Conservation (phyloP, 2,329 filamentous ascomycete species). For the Neodidymelliopsis sp. region DNA sequence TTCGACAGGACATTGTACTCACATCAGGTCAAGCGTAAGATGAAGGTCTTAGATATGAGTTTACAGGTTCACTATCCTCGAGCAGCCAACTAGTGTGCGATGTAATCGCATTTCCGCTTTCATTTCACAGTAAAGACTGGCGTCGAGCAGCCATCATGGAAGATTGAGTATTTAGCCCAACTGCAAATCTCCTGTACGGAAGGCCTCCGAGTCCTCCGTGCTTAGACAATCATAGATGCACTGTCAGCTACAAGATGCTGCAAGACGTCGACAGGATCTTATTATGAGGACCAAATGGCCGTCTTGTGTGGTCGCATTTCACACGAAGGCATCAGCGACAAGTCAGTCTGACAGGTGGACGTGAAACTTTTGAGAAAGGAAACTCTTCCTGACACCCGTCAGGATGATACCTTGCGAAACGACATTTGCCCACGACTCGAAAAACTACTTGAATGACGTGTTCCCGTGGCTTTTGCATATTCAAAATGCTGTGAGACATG, state of each 20-base stretch:
- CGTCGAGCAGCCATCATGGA: too few relatives aligned
- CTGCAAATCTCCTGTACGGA: not conserved
- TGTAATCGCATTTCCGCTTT: too few relatives aligned
- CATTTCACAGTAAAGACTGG: not conserved
- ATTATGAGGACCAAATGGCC: constrained; percentile 35
- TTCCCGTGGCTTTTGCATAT: constrained; percentile 27
- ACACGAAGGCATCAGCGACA: constrained; percentile 34
- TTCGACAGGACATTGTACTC: too few relatives aligned
- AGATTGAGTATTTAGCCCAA: too few relatives aligned
- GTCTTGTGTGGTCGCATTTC: constrained; percentile 27
- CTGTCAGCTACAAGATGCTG: constrained; percentile 30
- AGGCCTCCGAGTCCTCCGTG: not conserved
- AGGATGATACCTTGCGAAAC: not conserved
- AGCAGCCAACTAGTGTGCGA: too few relatives aligned
- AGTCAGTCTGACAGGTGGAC: not conserved
- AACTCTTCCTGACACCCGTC: constrained; percentile 1
- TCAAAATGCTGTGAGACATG: not conserved
- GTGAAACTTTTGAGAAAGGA: not conserved
- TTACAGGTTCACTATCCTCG: too few relatives aligned
- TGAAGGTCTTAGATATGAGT: too few relatives aligned
- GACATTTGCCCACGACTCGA: not conserved
- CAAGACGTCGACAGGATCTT: constrained; percentile 37
- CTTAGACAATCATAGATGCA: constrained; percentile 6
- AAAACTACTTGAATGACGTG: constrained; percentile 30
- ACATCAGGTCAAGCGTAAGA: too few relatives aligned